A percentile compares a stretch with the other conserved stretches of the same genome.
Evolutionary conservation across 495 filamentous ascomycete species (phyloP).

Genomic region (Aspergillus diversus): DNA sequence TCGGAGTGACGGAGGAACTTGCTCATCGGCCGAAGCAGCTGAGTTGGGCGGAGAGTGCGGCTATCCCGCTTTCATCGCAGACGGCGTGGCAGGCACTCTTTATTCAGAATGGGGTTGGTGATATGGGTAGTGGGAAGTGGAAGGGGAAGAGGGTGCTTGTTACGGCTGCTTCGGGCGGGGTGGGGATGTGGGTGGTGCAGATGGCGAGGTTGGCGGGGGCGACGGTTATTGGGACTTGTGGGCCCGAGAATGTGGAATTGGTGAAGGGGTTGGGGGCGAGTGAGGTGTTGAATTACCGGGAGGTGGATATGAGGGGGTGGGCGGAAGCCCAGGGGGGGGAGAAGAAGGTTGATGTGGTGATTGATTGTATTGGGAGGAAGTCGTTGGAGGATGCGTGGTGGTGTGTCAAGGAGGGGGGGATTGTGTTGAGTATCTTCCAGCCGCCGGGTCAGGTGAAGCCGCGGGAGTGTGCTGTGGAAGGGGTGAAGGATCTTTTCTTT

Average conservation of each 20-base stretch:
- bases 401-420: constrained; percentile 43
- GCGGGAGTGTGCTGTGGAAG: constrained; percentile 20
- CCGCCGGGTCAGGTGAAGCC: constrained; percentile 50
- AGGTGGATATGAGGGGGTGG: constrained; percentile 41
- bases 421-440: constrained; percentile 54
- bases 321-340: constrained; percentile 8
- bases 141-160: constrained; percentile 49
- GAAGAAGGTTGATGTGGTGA: constrained; percentile 50
- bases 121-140: constrained; percentile 13
- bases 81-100: constrained; percentile 60
- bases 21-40: constrained; percentile 41
- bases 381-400: constrained; percentile 52
- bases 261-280: constrained; percentile 49
- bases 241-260: constrained; percentile 44
- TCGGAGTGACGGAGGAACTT: constrained; percentile 49
- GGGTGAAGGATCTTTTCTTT: constrained; percentile 47
- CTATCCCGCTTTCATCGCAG: constrained; percentile 49
- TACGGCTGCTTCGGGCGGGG: constrained; percentile 54
- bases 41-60: constrained; percentile 49
- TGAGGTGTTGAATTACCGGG: constrained; percentile 52
- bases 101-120: constrained; percentile 35
- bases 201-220: constrained; percentile 50
- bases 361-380: constrained; percentile 55
- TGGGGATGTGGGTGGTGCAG: constrained; percentile 62
- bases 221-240: constrained; percentile 45